phyloP scores from a whole-genome alignment of 176 grass and related monocot genomes.

The Bolboschoenus planiculmis region DNA sequence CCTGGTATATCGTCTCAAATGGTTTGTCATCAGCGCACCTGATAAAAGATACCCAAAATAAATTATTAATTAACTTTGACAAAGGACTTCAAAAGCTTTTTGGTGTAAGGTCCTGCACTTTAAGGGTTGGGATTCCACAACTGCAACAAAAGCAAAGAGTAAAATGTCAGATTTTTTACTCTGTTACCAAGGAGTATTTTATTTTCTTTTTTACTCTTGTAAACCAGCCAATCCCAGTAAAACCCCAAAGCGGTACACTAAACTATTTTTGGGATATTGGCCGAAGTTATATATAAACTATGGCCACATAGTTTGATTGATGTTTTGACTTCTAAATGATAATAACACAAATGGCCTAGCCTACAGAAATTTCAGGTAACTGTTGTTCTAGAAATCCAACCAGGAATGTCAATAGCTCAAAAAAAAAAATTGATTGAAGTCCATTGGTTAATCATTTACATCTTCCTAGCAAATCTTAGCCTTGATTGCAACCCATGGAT shows the following conservation, averaged over 20 bases:
- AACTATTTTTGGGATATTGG: neutral
- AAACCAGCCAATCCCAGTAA: neutral
- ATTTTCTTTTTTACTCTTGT: neutral
- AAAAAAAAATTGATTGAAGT: no score
- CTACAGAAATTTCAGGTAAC: neutral
- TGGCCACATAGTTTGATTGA: neutral
- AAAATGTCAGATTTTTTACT: neutral
- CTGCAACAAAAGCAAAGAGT: neutral
- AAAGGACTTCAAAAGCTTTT: neutral
- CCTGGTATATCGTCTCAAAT: neutral
- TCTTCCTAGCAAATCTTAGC: neutral
- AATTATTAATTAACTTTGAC: neutral
- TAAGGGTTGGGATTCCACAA: neutral
- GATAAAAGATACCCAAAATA: neutral
- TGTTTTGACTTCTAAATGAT: neutral
- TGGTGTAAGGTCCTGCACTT: neutral
- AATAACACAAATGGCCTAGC: neutral
- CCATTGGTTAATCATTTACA: neutral
- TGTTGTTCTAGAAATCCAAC: neutral
- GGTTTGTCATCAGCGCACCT: constrained; percentile 32
- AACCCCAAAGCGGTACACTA: neutral
- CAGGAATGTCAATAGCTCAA: neutral
- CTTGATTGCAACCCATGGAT: neutral
- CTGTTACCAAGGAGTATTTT: neutral
- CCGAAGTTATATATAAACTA: neutral